Percentiles rank a stretch among this genome's conserved stretches.
These are phyloP conservation scores for Ogataea kodamae DNA, from an alignment of 805 yeast species.

Conservation along the genomic window DNA sequence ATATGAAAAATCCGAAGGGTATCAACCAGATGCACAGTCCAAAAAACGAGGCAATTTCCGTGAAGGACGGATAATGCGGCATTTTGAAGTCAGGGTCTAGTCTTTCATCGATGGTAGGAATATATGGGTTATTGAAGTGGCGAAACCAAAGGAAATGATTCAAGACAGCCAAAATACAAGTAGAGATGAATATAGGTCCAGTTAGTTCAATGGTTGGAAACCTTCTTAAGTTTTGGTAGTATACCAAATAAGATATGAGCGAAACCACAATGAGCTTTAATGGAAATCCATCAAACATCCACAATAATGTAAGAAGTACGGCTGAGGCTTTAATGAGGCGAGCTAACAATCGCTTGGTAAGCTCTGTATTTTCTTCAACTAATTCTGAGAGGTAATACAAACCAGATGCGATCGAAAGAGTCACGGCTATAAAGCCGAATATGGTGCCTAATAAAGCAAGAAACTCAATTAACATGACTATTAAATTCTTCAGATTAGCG, in stretches of 20 bases:
- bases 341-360: constrained; percentile 68
- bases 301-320: constrained; percentile 49
- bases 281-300: constrained; percentile 79
- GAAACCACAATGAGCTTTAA: constrained; percentile 63
- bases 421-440: constrained; percentile 57
- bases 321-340: constrained; percentile 64
- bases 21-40: constrained; percentile 92
- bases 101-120: constrained; percentile 65
- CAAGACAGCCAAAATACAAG: constrained; percentile 67
- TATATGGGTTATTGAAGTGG: constrained; percentile 67
- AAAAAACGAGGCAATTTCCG: constrained; percentile 92
- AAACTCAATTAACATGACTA: constrained; percentile 56
- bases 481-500: too few species aligned
- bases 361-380: constrained; percentile 89
- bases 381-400: constrained; percentile 86
- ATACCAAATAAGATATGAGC: constrained; percentile 65
- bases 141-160: constrained; percentile 92
- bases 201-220: constrained; percentile 82
- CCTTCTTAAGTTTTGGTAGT: constrained; percentile 68
- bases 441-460: constrained; percentile 59
- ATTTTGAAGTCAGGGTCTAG: constrained; percentile 56
- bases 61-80: constrained; percentile 72
- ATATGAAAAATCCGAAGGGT: constrained; percentile 88
- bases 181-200: constrained; percentile 64
- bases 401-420: constrained; percentile 77